Base-by-base conservation (phyloP, 148 eudicot species). In the Camellia japonica region DNA sequence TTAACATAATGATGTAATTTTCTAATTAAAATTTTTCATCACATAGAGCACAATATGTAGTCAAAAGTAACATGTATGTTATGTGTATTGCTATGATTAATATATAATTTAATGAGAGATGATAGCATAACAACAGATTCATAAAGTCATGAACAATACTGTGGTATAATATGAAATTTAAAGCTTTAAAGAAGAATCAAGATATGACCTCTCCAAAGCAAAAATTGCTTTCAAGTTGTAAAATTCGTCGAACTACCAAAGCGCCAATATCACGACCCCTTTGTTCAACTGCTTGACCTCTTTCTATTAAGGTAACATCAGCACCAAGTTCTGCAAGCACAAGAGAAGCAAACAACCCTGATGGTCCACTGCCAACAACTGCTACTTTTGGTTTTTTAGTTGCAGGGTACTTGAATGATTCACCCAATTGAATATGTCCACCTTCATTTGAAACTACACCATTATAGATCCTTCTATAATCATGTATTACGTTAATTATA, bases 231-330 rank as follows among this genome's bases (percentile, higher is more conserved):
- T 97, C 99, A 78, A 85, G 71, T 80, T 97, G 95, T 79, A 97
- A 88, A 81, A 97, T 85, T 59, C 87, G 86, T 20, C 99, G 95
- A 83, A 94, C 98, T 61, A 92, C 92, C 90, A 97, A 84, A 74
- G 99, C 98, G 78, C 99, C 99, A 78, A 97, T 97, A 84, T 97
- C 99, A 65, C 98, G 93, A 16, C 99, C 99, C 80, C 99, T 93
- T 82, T 92, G 93, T 83, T 97, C 98, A 70, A 97, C 97, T 23
- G 99, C 89, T 80, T 94, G 89, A 72, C 99, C 99, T 83, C 99
- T 89, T 89, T 97, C 99, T 71, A 97, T 81, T 69, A 97, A 71
- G 54, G 94, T 92, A 80, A 97, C 98, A 84, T 94, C 97, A 71
- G 97, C 99, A 88, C 97, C 99, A 87, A 91, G 83, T 83, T 97